Base-by-base conservation (phyloP, 495 filamentous ascomycete species). In the Xylaria scruposa region DNA sequence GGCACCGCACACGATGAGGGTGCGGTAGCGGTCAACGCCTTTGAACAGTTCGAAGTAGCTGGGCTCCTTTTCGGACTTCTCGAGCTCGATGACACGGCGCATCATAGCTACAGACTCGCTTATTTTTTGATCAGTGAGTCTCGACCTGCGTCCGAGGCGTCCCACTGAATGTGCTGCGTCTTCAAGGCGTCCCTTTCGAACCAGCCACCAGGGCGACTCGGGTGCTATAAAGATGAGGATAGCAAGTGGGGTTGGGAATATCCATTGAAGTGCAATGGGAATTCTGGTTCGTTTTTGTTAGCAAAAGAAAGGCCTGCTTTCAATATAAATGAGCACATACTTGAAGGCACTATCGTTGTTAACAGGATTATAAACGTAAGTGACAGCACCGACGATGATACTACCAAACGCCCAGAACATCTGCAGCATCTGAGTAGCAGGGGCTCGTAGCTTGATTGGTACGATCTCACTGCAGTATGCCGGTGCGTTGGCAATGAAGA, bases 131-230 rank as follows among this genome's bases (percentile, higher is more conserved):
- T n/a, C 46, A 7, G 56, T 44, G 12, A 67, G 65, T 31, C 33
- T 56, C 49, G 65, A 67, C 49, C 21, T 54, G 47, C 65, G 65
- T 31, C 78, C 80, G 12, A 85, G 83, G 38, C 83, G 79, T 13
- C 80, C 76, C 59, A 88, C 78, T 3, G 83, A 77, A 1, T 21
- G 15, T 0, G 72, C 68, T 13, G 86, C 86, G 0, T 82, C 81
- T 9, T 85, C 83, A 26, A 82, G 63, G 38, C 79, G 79, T 19
- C 79, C 83, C 49, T 82, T 80, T 9, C 82, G 79, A 33, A 84
- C 82, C 9, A 87, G 78, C 80, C 84, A 85, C 79, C 84, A 87
- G 3, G 86, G 84, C 12, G 83, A 83, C 65, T 88, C 85, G 5
- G 84, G 87, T 47, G 82, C 82, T 47, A 87, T 81, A n/a, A 71